Conservation (phyloP, 2,329 filamentous ascomycete genomes). For the Blastomyces silverae region DNA sequence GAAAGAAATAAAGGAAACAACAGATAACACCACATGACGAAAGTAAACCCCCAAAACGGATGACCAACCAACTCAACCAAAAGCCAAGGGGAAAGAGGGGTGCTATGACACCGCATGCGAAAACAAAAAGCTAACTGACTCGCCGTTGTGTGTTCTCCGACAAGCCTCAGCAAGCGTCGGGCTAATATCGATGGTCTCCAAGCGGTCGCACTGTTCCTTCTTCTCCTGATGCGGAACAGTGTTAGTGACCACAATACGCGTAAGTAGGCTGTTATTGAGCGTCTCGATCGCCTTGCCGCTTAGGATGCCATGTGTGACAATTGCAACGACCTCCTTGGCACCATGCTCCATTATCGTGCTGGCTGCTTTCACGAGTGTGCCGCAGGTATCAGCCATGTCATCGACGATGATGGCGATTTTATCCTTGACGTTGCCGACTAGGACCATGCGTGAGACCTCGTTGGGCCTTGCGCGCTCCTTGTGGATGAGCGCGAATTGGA, state of each 20-base stretch:
- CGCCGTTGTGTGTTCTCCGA: conserved; percentile 46
- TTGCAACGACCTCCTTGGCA: conserved; percentile 81
- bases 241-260: conserved; percentile 81
- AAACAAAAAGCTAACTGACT: conserved; percentile 48
- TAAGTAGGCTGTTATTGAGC: conserved; percentile 69
- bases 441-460: conserved; percentile 85
- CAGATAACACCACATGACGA: neutral
- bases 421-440: conserved; percentile 88
- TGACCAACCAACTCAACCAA: neutral
- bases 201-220: conserved; percentile 66
- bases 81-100: neutral
- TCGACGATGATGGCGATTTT: conserved; percentile 95
- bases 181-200: conserved; percentile 88
- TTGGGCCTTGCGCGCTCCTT: conserved; percentile 91
- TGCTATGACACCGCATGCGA: conserved; percentile 41
- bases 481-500: conserved; percentile 90
- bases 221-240: conserved; percentile 77
- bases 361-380: conserved; percentile 80
- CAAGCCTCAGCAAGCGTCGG: conserved; percentile 57
- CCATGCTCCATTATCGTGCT: conserved; percentile 81
- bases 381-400: conserved; percentile 96
- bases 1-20: neutral
- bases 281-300: conserved; percentile 83
- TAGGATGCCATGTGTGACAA: conserved; percentile 90
- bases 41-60: neutral